Percentiles rank a stretch among this genome's conserved stretches.
Evolutionary conservation across 768 basidiomycete species (phyloP).

Genomic region (Naganishia onofrii): DNA sequence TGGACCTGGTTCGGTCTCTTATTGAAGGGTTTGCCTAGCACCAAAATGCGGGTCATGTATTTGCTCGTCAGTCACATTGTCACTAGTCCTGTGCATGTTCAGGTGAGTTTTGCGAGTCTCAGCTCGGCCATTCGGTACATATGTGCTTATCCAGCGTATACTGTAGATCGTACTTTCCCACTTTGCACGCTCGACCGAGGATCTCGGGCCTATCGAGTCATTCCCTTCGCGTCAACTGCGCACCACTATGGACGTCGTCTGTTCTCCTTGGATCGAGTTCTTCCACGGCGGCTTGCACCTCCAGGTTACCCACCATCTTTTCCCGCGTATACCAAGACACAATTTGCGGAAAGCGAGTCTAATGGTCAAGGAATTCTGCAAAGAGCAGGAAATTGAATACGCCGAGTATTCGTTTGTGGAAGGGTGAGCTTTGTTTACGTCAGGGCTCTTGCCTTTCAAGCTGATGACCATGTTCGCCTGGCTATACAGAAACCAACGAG

Average conservation of each 20-base stretch:
- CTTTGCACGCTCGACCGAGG: slow-evolving; percentile 89
- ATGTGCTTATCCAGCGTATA: neutral
- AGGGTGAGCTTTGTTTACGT: slow-evolving; percentile 53
- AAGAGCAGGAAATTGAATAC: slow-evolving; percentile 71
- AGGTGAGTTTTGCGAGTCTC: slow-evolving; percentile 59
- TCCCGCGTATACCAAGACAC: slow-evolving; percentile 91
- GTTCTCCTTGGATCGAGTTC: slow-evolving; percentile 75
- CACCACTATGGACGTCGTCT: slow-evolving; percentile 95
- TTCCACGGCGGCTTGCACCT: slow-evolving; percentile 96
- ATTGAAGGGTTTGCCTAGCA: slow-evolving; percentile 68
- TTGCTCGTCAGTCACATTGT: slow-evolving; percentile 78
- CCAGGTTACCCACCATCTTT: slow-evolving; percentile 95
- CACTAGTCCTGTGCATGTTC: slow-evolving; percentile 88
- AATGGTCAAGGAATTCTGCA: slow-evolving; percentile 82
- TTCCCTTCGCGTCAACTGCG: slow-evolving; percentile 91
- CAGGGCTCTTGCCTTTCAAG: neutral
- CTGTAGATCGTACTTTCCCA: slow-evolving; percentile 85
- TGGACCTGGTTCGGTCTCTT: slow-evolving; percentile 81
- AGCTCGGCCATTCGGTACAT: too few species aligned
- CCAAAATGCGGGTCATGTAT: slow-evolving; percentile 69
- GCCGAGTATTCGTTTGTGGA: slow-evolving; percentile 85
- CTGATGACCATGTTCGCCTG: neutral
- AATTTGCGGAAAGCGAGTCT: slow-evolving; percentile 77
- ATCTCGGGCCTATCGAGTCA: slow-evolving; percentile 84
- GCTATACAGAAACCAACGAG: slow-evolving; percentile 63